Conservation (phyloP, 73 alveolate genomes). For the Tetrahymena thermophila region DNA sequence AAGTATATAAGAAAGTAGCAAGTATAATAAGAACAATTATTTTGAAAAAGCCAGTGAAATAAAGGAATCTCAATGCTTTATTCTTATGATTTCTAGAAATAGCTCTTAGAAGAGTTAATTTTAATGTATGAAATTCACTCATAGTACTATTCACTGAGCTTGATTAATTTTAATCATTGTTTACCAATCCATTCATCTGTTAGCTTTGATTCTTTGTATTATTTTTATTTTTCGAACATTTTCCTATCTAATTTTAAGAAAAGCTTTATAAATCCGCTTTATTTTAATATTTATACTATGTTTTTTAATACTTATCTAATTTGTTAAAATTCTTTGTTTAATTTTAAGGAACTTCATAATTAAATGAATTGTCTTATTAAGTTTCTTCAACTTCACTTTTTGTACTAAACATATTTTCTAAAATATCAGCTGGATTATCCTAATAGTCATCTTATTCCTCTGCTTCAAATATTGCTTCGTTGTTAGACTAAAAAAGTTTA, state of each 20-base stretch:
- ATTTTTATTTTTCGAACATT: neutral
- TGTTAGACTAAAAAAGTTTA: neutral
- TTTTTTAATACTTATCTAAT: neutral
- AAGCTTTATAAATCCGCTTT: neutral
- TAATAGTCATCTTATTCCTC: neutral
- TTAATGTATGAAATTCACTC: neutral
- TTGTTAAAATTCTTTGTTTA: no score
- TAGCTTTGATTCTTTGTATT: neutral
- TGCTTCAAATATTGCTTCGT: neutral
- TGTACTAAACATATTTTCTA: neutral
- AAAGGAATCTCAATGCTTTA: neutral
- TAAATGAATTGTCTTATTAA: neutral
- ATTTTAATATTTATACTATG: neutral
- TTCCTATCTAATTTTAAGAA: neutral
- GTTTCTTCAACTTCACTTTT: neutral
- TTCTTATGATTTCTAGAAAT: neutral
- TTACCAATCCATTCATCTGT: neutral
- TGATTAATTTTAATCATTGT: neutral
- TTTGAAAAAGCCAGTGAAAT: neutral
- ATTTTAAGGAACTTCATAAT: neutral
- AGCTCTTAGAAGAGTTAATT: neutral
- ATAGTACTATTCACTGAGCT: neutral
- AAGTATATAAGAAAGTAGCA: neutral
- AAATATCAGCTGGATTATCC: neutral
- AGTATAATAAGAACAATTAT: neutral